A percentile compares a stretch with the other conserved stretches of the same genome.
Evolutionary conservation across 768 basidiomycete genomes (phyloP).

Genomic region (Neoboletus subvelutipes): DNA sequence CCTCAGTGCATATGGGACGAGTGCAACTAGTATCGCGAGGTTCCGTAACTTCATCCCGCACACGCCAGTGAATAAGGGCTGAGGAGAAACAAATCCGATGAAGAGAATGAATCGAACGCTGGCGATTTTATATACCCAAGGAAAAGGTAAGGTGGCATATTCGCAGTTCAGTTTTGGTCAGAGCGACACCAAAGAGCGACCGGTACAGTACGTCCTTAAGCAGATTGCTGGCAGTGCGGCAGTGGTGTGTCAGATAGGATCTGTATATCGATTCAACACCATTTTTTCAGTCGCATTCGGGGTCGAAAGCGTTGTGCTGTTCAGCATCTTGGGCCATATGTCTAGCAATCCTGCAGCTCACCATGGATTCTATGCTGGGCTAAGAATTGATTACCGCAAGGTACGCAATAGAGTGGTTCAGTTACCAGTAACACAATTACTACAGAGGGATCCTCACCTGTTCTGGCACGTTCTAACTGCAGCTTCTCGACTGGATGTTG

Average conservation of each 20-base stretch:
- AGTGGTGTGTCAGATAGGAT: background rate
- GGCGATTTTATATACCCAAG: slow-evolving; percentile 3
- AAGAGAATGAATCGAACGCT: background rate
- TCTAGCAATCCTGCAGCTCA: background rate
- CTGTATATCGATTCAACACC: background rate
- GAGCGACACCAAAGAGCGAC: too few relatives aligned
- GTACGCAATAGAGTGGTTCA: background rate
- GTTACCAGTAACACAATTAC: too few relatives aligned
- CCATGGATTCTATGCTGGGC: background rate
- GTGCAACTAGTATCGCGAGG: too few relatives aligned
- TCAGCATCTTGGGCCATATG: background rate
- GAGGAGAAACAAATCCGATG: background rate
- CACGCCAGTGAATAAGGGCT: too few relatives aligned
- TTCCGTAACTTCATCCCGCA: too few relatives aligned
- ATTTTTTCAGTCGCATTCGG: background rate
- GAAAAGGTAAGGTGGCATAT: background rate
- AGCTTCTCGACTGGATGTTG: too few relatives aligned
- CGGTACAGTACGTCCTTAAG: background rate
- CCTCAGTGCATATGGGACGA: too few relatives aligned
- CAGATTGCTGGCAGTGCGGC: background rate
- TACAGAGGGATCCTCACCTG: background rate
- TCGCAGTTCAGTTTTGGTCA: background rate
- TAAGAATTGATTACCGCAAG: background rate
- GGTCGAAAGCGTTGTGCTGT: too few relatives aligned
- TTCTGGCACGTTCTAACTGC: too few relatives aligned